phyloP scores from a whole-genome alignment of 31 red algal species.

The Asparagopsis taxiformis region DNA sequence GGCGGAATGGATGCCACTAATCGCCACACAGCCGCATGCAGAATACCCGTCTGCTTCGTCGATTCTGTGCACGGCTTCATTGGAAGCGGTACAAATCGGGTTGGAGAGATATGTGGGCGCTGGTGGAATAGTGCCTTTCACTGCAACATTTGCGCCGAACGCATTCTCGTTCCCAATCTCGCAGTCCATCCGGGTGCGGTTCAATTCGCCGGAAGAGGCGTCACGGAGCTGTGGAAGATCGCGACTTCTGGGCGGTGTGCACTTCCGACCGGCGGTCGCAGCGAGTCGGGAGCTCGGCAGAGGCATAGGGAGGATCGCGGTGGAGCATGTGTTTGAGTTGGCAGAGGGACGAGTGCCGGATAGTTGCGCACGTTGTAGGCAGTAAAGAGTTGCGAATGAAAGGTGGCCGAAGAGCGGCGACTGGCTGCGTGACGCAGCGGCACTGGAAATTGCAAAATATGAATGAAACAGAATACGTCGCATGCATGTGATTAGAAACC shows the following conservation, averaged over 20 bases:
- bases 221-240: neutral
- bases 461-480: too few species aligned
- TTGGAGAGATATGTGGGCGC: neutral
- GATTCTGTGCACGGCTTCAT: constrained; percentile 23
- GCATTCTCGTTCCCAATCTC: neutral
- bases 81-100: constrained; percentile 4
- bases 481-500: too few species aligned
- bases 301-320: neutral
- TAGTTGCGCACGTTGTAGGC: constrained; percentile 9
- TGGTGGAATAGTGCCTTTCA: neutral
- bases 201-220: neutral
- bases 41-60: constrained; percentile 58
- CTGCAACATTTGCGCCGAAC: neutral
- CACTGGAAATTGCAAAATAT: too few species aligned
- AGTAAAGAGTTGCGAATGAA: too few species aligned
- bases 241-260: neutral
- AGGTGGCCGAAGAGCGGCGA: too few species aligned
- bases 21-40: constrained; percentile 47
- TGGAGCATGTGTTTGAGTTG: constrained; percentile 3
- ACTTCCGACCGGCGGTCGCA: neutral
- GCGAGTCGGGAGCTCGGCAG: neutral
- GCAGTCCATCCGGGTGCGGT: too few species aligned
- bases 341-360: constrained; percentile 3
- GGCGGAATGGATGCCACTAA: constrained; percentile 21
- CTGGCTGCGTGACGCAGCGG: too few species aligned